phyloP scores from a whole-genome alignment of 805 yeast species.

The Gaillardinia entomophila region DNA sequence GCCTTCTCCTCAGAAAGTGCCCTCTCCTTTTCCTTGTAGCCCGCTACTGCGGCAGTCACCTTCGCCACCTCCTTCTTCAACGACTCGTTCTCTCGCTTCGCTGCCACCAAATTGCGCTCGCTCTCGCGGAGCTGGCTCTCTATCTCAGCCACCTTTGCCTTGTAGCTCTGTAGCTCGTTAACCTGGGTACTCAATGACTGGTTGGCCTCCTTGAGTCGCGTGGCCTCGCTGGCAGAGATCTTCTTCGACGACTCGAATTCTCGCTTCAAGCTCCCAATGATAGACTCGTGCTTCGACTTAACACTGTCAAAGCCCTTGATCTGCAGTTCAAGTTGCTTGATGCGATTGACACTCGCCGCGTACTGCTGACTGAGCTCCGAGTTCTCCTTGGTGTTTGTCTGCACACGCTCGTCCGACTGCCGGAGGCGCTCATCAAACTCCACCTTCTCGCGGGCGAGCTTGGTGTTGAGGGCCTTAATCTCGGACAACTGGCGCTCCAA shows the following conservation, averaged over 20 bases:
- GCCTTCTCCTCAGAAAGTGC: neutral
- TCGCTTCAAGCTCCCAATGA: constrained; percentile 9
- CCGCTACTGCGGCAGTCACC: neutral
- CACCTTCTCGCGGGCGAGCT: constrained; percentile 26
- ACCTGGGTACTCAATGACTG: constrained; percentile 36
- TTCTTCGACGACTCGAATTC: constrained; percentile 15
- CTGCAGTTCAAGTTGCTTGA: constrained; percentile 1
- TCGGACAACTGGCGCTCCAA: constrained; percentile 22
- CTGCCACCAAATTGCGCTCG: neutral
- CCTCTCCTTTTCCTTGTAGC: neutral
- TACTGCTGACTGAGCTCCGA: constrained; percentile 6
- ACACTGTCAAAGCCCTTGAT: constrained; percentile 3
- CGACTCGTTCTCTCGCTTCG: constrained; percentile 6
- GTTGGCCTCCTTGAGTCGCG: constrained; percentile 39
- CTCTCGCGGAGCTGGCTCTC: neutral
- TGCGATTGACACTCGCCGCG: neutral
- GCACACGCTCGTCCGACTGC: constrained; percentile 13
- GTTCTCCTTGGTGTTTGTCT: constrained; percentile 8
- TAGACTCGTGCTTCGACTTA: constrained; percentile 7
- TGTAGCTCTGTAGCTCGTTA: constrained; percentile 13
- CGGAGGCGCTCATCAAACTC: constrained; percentile 20
- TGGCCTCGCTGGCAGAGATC: constrained; percentile 36
- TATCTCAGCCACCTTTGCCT: neutral
- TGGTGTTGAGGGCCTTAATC: constrained; percentile 23
- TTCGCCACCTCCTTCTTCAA: neutral